Evolutionary conservation across 2,329 filamentous ascomycete genomes (phyloP).

Genomic region (Pleomassaria siparia): DNA sequence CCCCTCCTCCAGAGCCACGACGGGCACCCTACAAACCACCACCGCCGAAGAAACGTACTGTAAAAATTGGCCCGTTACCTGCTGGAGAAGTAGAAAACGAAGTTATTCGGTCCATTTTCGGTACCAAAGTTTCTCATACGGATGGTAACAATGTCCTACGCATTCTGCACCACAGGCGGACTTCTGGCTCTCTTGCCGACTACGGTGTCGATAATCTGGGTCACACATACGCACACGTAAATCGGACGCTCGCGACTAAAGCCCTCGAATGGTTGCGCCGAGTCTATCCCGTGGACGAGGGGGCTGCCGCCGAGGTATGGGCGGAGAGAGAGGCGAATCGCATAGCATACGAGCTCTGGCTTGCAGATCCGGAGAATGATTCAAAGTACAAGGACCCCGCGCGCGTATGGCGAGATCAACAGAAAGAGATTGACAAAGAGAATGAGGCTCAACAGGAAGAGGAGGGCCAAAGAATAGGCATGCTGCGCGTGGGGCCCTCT

Average conservation of each 20-base stretch:
- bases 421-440: constrained; percentile 31
- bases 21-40: constrained; percentile 12
- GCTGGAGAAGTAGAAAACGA: constrained; percentile 26
- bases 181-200: constrained; percentile 43
- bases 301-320: constrained; percentile 43
- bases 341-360: constrained; percentile 42
- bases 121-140: constrained; percentile 22
- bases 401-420: constrained; percentile 33
- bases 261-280: constrained; percentile 41
- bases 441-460: constrained; percentile 22
- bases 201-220: constrained; percentile 41
- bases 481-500: constrained; percentile 35
- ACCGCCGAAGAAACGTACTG: constrained; percentile 28
- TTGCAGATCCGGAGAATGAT: constrained; percentile 41
- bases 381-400: constrained; percentile 43
- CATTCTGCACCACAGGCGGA: constrained; percentile 43
- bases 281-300: constrained; percentile 43
- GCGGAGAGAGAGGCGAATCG: constrained; percentile 42
- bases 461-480: constrained; percentile 34
- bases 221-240: constrained; percentile 29
- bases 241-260: constrained; percentile 27
- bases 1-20: constrained; percentile 21
- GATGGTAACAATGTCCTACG: constrained; percentile 42
- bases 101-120: constrained; percentile 35
- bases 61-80: constrained; percentile 36